Evolutionary conservation across 768 basidiomycete species (phyloP), one percentile per base, ranked within the genome.

Genomic region (Trametes gibbosa): DNA sequence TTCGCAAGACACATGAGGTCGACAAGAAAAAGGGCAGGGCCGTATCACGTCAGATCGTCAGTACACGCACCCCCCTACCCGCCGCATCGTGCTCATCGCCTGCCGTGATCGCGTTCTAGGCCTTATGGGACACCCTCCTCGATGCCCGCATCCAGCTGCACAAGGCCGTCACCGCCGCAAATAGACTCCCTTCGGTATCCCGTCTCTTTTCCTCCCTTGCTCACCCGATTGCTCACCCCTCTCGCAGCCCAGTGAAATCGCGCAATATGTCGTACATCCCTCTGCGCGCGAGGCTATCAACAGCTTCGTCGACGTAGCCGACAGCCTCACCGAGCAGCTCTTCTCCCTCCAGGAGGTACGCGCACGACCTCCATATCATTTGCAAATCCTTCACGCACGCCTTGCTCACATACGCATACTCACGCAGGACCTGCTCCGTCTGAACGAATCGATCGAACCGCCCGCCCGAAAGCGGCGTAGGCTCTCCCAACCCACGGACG

Each of bases 91-190:
- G 46, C 63, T 53, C 53, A 50, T 23, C 24, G n/a, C 16, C 32
- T 45, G 35, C 35, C 39, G 32, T 49, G 24, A 39, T 43, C 37
- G 16, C 41, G 32, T 1, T 50, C 13, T 66, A 98, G 94, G 77
- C 79, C 2, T 73, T 95, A 35, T 97, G 93, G 90, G 93, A 98
- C 70, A 78, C 81, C 5, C 77, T 98, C 37, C 79, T 98, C 27
- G 92, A 97, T 69, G 84, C 90, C n/a, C 84, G 96, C 35, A 98
- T 98, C 70, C 86, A 86, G 24, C 73, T 97, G 43, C 96, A 98
- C 74, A 98, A 95, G 75, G 82, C 87, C 23, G 77, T 85, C 45
- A 67, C 77, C 1, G 76, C 86, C 12, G 79, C 85, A 6, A 90
- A 92, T 67, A 75, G 75, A 49, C 77, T 97, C 6, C 87, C 90